A percentile compares a stretch with the other conserved stretches of the same genome.
Evolutionary conservation across 129 eudicot genomes (phyloP).

Genomic region (Kitagawia praeruptora): DNA sequence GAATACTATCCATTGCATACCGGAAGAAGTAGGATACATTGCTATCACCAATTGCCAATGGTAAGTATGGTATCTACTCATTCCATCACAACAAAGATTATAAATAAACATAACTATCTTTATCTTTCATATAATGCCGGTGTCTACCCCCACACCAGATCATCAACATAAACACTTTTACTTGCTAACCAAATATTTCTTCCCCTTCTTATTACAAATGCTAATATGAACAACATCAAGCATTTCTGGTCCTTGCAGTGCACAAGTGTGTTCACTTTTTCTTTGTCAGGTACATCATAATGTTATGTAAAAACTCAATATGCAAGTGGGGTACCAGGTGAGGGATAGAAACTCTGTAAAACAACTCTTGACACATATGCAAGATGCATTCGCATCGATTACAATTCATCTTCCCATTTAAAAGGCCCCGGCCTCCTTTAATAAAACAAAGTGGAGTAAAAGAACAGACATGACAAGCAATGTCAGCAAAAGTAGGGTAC

Average conservation of each 20-base stretch:
- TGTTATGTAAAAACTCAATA: neutral
- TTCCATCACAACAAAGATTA: neutral
- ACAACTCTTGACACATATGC: neutral
- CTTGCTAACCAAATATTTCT: neutral
- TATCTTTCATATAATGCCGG: neutral
- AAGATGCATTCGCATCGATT: constrained; percentile 4
- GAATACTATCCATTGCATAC: neutral
- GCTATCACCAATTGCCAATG: neutral
- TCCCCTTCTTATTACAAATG: neutral
- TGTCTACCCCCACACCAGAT: neutral
- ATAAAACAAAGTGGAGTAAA: constrained; percentile 14
- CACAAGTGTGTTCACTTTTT: neutral
- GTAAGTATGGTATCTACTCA: neutral
- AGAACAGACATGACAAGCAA: constrained; percentile 12
- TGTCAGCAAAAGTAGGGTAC: neutral
- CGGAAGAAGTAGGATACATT: neutral
- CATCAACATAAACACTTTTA: neutral
- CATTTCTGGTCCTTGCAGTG: neutral
- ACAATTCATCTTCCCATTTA: neutral
- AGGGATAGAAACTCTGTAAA: constrained; percentile 9
- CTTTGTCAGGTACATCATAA: neutral
- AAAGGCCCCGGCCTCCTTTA: constrained; percentile 11
- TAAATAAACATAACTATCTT: neutral
- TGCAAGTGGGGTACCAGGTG: neutral
- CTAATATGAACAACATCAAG: neutral